Base-by-base conservation (phyloP, 1,284 basidiomycete species). In the Blastosporella zonata region DNA sequence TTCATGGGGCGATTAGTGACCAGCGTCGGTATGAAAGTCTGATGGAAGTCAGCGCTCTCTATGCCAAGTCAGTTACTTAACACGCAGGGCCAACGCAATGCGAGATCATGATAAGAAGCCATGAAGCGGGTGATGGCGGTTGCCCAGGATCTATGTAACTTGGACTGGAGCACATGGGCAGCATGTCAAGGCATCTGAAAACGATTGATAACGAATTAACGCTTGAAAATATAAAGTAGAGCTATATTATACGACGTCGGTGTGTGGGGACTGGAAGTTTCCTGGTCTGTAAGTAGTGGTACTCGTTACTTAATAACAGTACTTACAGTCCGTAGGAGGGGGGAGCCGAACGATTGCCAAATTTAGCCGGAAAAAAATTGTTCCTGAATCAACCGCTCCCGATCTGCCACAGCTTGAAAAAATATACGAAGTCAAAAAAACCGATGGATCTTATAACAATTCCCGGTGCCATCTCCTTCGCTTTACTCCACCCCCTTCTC, bases 341-440 rank as follows among this genome's bases (percentile, higher is more conserved):
- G n/a, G n/a, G 25, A 27, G 25, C 10, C 6, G 25, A 27, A 5
- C 25, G 29, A 31, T 31, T 31, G 8, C 13, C 29, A 31, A 31
- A 10, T 31, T 8, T n/a, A 7, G 13, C 6, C 27, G 39, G 25
- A 13, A 36, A 28, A 18, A 50, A 41, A 34, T 34, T 7, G 48
- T 49, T 45, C 48, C 48, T 49, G 25, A 25, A 45, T 41, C 37
- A 34, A 23, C 13, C 17, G 20, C 13, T 22, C 15, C 33, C 39
- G 49, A 46, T 46, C 43, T 10, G 22, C n/a, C 37, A 22, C 42
- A 15, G 12, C 36, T 5, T 8, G 15, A 46, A 46, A 48, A 47
- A 27, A 36, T 27, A 40, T 23, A 15, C 17, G 18, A 31, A 22
- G 17, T 15, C 25, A 29, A 35, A 39, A 52, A 44, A 34, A 34